These are phyloP conservation scores for Rosa chinensis DNA, from an alignment of 306 rosid genomes.

Conservation along the genomic window DNA sequence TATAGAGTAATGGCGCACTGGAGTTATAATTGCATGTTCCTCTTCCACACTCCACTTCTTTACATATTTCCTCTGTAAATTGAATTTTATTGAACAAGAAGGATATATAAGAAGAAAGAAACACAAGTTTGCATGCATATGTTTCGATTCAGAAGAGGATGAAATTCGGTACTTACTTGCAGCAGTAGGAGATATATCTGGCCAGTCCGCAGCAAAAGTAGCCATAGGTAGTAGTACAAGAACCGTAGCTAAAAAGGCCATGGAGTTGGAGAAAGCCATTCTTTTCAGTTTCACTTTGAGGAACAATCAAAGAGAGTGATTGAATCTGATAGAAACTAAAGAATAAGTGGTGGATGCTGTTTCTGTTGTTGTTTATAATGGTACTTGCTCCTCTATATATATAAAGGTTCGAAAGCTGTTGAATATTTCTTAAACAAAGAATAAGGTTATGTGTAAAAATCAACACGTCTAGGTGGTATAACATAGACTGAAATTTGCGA, in stretches of 20 bases:
- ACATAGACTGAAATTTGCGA: not conserved
- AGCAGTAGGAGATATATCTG: conserved; percentile 17
- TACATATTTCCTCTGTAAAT: conserved; percentile 55
- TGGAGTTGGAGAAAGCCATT: conserved; percentile 33
- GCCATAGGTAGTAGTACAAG: conserved; percentile 30
- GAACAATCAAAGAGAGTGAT: not conserved
- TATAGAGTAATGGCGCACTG: conserved; percentile 38
- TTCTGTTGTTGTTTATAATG: conserved; percentile 6
- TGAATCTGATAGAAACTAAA: not conserved
- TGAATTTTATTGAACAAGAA: not conserved
- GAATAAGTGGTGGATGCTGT: conserved; percentile 1
- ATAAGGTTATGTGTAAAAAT: not conserved
- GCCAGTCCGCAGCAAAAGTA: conserved; percentile 18
- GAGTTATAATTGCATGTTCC: conserved; percentile 48
- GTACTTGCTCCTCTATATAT: not conserved
- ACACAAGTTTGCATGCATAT: not conserved
- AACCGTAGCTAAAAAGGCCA: conserved; percentile 32
- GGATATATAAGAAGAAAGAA: not conserved
- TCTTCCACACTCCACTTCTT: conserved; percentile 67
- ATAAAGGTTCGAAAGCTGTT: not conserved
- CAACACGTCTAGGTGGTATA: not conserved
- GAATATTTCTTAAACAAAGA: conserved; percentile 12
- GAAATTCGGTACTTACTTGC: conserved; percentile 25
- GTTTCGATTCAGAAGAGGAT: not conserved
- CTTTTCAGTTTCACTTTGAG: no score